Conservation (phyloP, 177 flowering plant genomes). For the Vitis hybrid region DNA sequence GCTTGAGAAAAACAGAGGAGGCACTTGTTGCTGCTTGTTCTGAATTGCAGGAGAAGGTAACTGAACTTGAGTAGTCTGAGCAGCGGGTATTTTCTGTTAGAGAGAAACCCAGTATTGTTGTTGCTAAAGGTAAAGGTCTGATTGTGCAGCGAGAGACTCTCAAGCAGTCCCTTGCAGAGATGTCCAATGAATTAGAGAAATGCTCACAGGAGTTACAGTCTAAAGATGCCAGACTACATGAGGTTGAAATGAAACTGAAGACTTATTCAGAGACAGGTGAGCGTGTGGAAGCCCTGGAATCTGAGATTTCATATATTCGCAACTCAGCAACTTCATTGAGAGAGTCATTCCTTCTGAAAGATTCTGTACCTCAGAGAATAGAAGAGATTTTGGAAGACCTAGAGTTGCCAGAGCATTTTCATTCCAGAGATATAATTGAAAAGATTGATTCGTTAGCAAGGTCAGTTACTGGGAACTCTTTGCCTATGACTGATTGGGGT, state of each 20-base stretch:
- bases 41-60: constrained; percentile 53
- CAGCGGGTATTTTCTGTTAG: constrained; percentile 80
- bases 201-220: constrained; percentile 70
- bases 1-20: constrained; percentile 48
- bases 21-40: constrained; percentile 32
- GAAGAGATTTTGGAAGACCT: constrained; percentile 94
- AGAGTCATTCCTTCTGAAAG: constrained; percentile 95
- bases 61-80: constrained; percentile 88
- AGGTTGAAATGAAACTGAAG: constrained; percentile 69
- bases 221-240: constrained; percentile 63
- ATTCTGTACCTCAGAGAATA: constrained; percentile 89
- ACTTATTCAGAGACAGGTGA: constrained; percentile 89
- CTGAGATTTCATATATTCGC: constrained; percentile 96
- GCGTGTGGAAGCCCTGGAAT: constrained; percentile 95
- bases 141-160: constrained; percentile 87
- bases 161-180: constrained; percentile 78
- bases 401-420: constrained; percentile 88
- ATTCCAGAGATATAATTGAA: constrained; percentile 74
- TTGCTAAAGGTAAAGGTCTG: constrained; percentile 93
- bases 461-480: constrained; percentile 58
- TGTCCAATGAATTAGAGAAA: constrained; percentile 70
- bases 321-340: constrained; percentile 91
- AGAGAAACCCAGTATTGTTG: constrained; percentile 96
- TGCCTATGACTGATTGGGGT: constrained; percentile 64
- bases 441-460: constrained; percentile 91